Conservation (phyloP, 148 eudicot genomes). For the Amaranthus hypochondriacus region DNA sequence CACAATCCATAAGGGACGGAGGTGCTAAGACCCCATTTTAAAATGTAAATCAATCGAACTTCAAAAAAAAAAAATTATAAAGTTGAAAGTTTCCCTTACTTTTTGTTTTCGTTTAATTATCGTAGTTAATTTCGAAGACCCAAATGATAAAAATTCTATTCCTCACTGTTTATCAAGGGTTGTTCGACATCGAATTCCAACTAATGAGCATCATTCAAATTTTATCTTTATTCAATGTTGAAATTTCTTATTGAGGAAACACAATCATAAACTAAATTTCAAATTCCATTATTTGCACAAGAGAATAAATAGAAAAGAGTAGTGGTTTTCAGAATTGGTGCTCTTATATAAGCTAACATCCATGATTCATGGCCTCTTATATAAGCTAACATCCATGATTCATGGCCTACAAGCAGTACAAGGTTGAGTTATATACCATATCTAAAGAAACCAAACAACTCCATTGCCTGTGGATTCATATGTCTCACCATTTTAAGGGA, state of each 20-base stretch:
- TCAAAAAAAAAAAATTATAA: too few relatives aligned
- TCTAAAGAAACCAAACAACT: constrained; percentile 13
- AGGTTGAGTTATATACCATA: not conserved
- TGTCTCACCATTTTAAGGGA: not conserved
- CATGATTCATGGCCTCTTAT: not conserved
- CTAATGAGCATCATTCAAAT: not conserved
- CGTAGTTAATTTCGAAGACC: too few relatives aligned
- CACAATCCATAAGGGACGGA: too few relatives aligned
- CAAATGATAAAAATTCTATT: too few relatives aligned
- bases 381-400: not conserved
- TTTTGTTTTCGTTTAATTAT: too few relatives aligned
- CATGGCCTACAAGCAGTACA: not conserved
- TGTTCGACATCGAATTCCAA: too few relatives aligned
- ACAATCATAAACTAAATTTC: not conserved
- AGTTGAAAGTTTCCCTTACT: too few relatives aligned
- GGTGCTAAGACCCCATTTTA: too few relatives aligned
- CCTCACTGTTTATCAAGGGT: too few relatives aligned
- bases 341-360: not conserved
- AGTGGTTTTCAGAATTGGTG: not conserved
- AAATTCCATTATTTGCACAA: not conserved
- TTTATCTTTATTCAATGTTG: not conserved
- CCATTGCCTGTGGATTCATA: not conserved
- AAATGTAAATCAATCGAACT: too few relatives aligned
- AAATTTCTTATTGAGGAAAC: not conserved
- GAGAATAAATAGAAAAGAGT: not conserved